Base-by-base conservation (phyloP, 345 rosid genomes). In the Excoecaria cochinchinensis region DNA sequence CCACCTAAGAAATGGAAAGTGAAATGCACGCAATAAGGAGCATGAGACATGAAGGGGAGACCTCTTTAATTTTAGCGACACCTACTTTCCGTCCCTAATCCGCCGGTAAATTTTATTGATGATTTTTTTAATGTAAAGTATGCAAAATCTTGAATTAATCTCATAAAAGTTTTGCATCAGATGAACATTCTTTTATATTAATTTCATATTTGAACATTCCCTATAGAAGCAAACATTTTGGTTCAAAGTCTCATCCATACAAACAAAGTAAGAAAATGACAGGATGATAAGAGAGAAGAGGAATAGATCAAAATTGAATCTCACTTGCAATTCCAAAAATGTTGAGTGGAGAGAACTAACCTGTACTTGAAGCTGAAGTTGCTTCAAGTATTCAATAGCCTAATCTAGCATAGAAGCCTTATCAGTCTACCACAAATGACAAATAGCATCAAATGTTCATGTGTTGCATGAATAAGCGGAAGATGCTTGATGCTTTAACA, bases 381-480 rank as follows among this genome's bases (percentile, higher is more conserved):
- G 97, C 83, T 90, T 91, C 67, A 91, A 78, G 77, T 91, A 91
- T 40, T 91, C 97, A 50, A 91, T 91, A 14, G 90, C 92, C 75
- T 90, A 94, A 77, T 91, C 94, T 79, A 91, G 89, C 97, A 91
- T 91, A 8, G 97, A 91, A 46, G 97, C 97, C 81, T 90, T 91
- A 74, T 91, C 97, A 51, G 94, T 90, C 97, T 91, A 71, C 59
- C 79, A 78, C 10, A n/a, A 58, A 48, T 68, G 59, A 69, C 31
- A 59, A 70, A 57, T 58, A 19, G 40, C 55, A 61, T 40, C 75
- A 58, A 48, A n/a, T n/a, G n/a, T n/a, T n/a, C n/a, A n/a, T n/a
- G n/a, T n/a, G n/a, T n/a, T n/a, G n/a, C n/a, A n/a, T n/a, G n/a
- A n/a, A n/a, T n/a, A 92, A 88, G 53, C 84, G 81, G 22, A 87